phyloP scores from a whole-genome alignment of 345 rosid genomes.

The Bruguiera parviflora region DNA sequence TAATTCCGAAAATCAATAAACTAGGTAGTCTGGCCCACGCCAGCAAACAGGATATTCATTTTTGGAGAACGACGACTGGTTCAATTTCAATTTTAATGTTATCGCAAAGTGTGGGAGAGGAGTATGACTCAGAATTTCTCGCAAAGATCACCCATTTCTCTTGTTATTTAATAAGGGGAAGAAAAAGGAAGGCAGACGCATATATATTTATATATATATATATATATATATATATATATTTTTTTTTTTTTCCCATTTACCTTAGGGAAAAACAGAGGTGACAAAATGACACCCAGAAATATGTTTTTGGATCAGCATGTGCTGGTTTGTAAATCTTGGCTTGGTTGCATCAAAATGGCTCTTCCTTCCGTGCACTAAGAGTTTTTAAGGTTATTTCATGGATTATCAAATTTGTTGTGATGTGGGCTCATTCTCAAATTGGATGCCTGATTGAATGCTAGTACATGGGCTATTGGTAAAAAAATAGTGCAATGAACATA shows the following conservation, averaged over 20 bases:
- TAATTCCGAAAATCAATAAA: slow-evolving; percentile 21
- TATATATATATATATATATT: no score
- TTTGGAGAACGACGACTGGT: slow-evolving; percentile 16
- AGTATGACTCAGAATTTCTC: slow-evolving; percentile 11
- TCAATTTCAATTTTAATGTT: slow-evolving; percentile 9
- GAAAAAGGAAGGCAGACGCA: slow-evolving; percentile 14
- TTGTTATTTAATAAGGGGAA: slow-evolving; percentile 19
- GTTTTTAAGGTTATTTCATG: no score
- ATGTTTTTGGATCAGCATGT: background rate
- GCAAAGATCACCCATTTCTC: slow-evolving; percentile 6
- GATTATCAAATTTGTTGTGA: no score
- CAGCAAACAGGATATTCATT: slow-evolving; percentile 24
- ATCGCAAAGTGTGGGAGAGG: slow-evolving; percentile 19
- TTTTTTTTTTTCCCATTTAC: slow-evolving; percentile 12
- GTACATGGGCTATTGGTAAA: no score
- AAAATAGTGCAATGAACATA: no score
- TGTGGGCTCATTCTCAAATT: no score
- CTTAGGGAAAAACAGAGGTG: slow-evolving; percentile 2
- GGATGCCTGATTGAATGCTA: no score
- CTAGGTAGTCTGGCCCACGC: slow-evolving; percentile 17
- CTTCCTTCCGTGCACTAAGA: no score
- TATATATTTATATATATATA: no score
- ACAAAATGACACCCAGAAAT: background rate
- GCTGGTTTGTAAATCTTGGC: background rate
- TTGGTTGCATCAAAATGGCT: no score